Conservation (phyloP, 2,329 filamentous ascomycete species). For the Colletotrichum kahawae region DNA sequence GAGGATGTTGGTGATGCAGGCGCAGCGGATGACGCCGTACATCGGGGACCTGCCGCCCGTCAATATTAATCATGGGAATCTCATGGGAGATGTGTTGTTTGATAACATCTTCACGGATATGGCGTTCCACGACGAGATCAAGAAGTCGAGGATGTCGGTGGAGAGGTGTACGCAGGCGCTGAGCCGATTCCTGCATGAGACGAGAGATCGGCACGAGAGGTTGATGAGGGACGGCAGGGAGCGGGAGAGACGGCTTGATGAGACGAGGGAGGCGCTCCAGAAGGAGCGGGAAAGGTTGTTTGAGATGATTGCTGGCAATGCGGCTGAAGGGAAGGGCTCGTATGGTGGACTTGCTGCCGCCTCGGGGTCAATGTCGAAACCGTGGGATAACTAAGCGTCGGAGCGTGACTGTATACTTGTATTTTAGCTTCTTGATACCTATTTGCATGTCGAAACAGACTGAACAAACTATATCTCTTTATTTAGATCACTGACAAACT, state of each 20-base stretch:
- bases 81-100: conserved; percentile 58
- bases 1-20: conserved; percentile 42
- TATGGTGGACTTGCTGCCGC: neutral
- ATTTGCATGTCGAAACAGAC: neutral
- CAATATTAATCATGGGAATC: conserved; percentile 47
- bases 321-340: neutral
- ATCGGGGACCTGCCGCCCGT: conserved; percentile 44
- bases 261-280: conserved; percentile 45
- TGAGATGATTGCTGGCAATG: conserved; percentile 25
- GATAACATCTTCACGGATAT: conserved; percentile 60
- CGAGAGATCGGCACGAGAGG: conserved; percentile 32
- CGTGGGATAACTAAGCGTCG: neutral
- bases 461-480: accelerated
- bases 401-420: neutral
- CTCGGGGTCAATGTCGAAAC: neutral
- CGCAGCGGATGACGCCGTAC: conserved; percentile 41
- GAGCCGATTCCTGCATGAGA: conserved; percentile 34
- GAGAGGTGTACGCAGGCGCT: conserved; percentile 37
- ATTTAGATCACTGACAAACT: accelerated
- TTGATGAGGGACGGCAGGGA: conserved; percentile 35
- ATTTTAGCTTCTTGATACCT: neutral
- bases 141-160: conserved; percentile 43
- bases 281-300: conserved; percentile 49
- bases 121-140: conserved; percentile 57
- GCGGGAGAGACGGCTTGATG: conserved; percentile 33